phyloP scores from a whole-genome alignment of 768 basidiomycete species.

The Suillus occidentalis region DNA sequence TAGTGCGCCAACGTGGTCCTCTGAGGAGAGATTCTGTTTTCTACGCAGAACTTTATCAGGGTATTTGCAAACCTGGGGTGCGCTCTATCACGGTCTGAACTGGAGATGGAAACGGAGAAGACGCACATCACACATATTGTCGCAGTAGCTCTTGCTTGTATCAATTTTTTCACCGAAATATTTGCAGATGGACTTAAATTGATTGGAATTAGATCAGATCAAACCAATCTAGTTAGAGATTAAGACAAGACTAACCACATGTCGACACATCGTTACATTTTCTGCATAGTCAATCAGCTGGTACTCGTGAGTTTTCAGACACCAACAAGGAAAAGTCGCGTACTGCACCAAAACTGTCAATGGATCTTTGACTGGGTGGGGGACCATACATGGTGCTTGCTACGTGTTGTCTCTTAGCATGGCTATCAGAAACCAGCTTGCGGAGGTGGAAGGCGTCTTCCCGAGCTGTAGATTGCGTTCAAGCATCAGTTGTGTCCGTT shows the following conservation, averaged over 20 bases:
- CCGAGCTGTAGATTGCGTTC: slow-evolving; percentile 48
- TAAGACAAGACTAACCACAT: slow-evolving; percentile 52
- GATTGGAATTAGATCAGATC: not conserved
- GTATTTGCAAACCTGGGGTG: slow-evolving; percentile 71
- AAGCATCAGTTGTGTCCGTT: not conserved
- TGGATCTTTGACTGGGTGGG: slow-evolving; percentile 65
- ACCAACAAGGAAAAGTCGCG: slow-evolving; percentile 29
- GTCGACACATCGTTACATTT: slow-evolving; percentile 58
- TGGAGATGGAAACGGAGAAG: not conserved
- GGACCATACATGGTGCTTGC: slow-evolving; percentile 50
- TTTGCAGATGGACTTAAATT: slow-evolving; percentile 63
- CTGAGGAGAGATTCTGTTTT: slow-evolving; percentile 49
- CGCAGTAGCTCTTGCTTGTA: slow-evolving; percentile 51
- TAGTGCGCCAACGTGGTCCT: slow-evolving; percentile 31
- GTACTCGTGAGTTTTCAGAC: not conserved
- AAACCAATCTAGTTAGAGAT: not conserved
- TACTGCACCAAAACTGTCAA: slow-evolving; percentile 64
- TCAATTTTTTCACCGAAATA: slow-evolving; percentile 79
- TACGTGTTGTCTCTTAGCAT: slow-evolving; percentile 43
- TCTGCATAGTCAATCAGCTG: slow-evolving; percentile 61
- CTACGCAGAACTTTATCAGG: slow-evolving; percentile 61
- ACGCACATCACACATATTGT: slow-evolving; percentile 81
- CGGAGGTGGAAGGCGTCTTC: slow-evolving; percentile 66
- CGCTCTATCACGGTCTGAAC: not conserved
- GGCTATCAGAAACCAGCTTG: slow-evolving; percentile 47